Conservation (phyloP, 306 rosid genomes). For the Quercus wislizeni region DNA sequence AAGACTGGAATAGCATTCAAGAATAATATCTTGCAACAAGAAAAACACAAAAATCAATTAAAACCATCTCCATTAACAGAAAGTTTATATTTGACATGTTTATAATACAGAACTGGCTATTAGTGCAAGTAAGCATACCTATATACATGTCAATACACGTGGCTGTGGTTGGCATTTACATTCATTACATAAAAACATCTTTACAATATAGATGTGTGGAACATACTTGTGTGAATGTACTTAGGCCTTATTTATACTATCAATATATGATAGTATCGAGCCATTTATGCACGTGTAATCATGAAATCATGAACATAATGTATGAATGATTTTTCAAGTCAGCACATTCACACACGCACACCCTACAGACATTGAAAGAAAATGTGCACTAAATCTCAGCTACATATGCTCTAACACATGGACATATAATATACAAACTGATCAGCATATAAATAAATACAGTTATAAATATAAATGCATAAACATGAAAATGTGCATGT, state of each 20-base stretch:
- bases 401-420: not conserved
- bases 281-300: not conserved
- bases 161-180: not conserved
- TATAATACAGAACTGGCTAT: not conserved
- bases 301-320: not conserved
- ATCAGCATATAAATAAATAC: not conserved
- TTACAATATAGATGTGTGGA: not conserved
- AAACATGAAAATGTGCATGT: not conserved
- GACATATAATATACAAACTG: not conserved
- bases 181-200: not conserved
- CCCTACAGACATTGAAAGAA: not conserved
- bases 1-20: not conserved
- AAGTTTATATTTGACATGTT: not conserved
- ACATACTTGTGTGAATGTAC: not conserved
- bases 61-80: not conserved
- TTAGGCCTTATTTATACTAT: not conserved
- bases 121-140: not conserved
- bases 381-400: not conserved
- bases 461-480: not conserved
- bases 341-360: not conserved
- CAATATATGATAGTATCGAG: not conserved
- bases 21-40: not conserved
- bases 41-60: not conserved
- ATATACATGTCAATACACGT: not conserved
- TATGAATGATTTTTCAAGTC: not conserved